These are phyloP conservation scores for Microsporum canis DNA, from an alignment of 2,329 filamentous ascomycete species.

Conservation along the genomic window DNA sequence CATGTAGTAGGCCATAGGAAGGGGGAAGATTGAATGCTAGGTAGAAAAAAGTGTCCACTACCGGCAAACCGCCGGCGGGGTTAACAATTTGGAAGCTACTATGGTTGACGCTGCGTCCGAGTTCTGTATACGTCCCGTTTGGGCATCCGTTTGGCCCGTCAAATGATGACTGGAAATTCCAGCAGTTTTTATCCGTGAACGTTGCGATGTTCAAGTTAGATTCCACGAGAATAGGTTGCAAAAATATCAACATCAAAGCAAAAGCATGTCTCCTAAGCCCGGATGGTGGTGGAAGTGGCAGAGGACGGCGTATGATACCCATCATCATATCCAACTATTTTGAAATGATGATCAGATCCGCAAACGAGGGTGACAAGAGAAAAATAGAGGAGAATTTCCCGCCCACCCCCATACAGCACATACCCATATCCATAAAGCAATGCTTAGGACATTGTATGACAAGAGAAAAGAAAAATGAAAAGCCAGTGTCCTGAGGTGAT, in stretches of 20 bases:
- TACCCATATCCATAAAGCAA: neutral
- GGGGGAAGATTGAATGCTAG: neutral
- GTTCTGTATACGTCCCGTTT: neutral
- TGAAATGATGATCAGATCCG: neutral
- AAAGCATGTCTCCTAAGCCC: neutral
- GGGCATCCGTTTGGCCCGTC: conserved; percentile 6
- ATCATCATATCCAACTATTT: neutral
- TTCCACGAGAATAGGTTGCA: neutral
- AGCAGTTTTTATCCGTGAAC: neutral
- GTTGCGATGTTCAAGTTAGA: neutral
- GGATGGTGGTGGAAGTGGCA: neutral
- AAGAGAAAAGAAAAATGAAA: neutral
- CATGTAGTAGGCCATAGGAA: neutral
- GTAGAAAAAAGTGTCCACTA: neutral
- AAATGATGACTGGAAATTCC: neutral
- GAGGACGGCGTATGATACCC: neutral
- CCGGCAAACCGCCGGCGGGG: neutral
- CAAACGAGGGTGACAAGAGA: neutral
- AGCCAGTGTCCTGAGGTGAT: neutral
- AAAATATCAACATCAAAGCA: neutral
- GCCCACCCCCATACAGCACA: neutral
- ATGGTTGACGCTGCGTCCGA: neutral
- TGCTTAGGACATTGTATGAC: neutral
- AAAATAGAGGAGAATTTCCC: neutral
- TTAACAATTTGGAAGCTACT: neutral